These are phyloP conservation scores for Phytophthora hibernalis DNA, from an alignment of 352 stramenopile species.

Conservation along the genomic window DNA sequence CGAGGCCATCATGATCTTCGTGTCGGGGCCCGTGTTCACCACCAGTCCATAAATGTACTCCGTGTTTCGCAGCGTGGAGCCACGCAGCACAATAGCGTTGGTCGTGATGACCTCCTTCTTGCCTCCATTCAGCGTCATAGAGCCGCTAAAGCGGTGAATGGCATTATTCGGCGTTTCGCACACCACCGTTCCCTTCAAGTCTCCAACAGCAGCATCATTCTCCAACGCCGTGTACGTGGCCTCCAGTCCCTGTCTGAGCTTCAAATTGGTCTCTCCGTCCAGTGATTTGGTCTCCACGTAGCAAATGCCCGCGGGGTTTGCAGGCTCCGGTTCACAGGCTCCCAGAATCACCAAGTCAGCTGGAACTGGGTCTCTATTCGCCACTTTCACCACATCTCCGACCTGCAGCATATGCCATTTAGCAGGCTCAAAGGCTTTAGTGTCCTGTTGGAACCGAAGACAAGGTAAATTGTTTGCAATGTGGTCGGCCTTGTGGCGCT, in stretches of 20 bases:
- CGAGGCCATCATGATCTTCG: slow-evolving; percentile 92
- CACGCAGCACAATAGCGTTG: slow-evolving; percentile 86
- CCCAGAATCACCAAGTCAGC: slow-evolving; percentile 90
- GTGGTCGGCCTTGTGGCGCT: slow-evolving; percentile 89
- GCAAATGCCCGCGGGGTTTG: slow-evolving; percentile 80
- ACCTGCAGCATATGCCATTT: slow-evolving; percentile 86
- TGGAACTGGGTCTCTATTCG: slow-evolving; percentile 87
- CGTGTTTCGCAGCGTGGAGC: slow-evolving; percentile 91
- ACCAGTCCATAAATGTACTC: slow-evolving; percentile 92
- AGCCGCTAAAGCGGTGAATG: slow-evolving; percentile 93
- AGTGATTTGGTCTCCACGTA: slow-evolving; percentile 94
- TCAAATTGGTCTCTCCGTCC: slow-evolving; percentile 95
- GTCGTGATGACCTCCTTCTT: slow-evolving; percentile 81
- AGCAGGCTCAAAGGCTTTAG: slow-evolving; percentile 61
- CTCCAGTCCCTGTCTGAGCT: slow-evolving; percentile 86
- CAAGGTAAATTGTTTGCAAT: slow-evolving; percentile 85
- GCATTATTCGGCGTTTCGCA: slow-evolving; percentile 91
- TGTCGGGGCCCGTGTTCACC: slow-evolving; percentile 92
- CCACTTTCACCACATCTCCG: slow-evolving; percentile 91
- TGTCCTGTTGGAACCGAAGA: slow-evolving; percentile 40
- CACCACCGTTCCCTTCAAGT: slow-evolving; percentile 67
- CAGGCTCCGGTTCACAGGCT: slow-evolving; percentile 74
- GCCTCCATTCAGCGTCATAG: slow-evolving; percentile 63
- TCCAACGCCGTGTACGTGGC: slow-evolving; percentile 75
- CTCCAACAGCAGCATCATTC: slow-evolving; percentile 53